These are phyloP conservation scores for Cryptococcus sp. DNA, from an alignment of 1,284 basidiomycete species.

Conservation along the genomic window DNA sequence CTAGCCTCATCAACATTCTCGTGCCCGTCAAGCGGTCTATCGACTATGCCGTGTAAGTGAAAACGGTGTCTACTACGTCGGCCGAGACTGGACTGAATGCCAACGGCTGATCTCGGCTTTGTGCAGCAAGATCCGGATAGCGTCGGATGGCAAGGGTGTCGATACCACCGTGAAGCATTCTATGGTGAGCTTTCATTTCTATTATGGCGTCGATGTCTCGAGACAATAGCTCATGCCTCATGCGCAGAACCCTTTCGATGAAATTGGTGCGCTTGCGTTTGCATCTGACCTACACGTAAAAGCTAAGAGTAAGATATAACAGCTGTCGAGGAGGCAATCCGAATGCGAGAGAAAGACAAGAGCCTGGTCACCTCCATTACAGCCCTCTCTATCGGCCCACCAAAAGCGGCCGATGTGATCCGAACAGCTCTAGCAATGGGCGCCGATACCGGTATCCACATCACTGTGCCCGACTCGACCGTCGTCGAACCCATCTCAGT, in stretches of 20 bases:
- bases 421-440: slow-evolving; percentile 98
- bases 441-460: slow-evolving; percentile 88
- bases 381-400: slow-evolving; percentile 86
- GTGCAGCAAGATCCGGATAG: slow-evolving; percentile 92
- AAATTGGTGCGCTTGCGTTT: slow-evolving; percentile 70
- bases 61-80: not conserved
- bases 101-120: slow-evolving; percentile 44
- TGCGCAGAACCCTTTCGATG: slow-evolving; percentile 87
- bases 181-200: slow-evolving; percentile 65
- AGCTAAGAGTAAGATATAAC: slow-evolving; percentile 5
- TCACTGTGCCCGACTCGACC: slow-evolving; percentile 83
- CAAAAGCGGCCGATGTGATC: slow-evolving; percentile 86
- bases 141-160: slow-evolving; percentile 84
- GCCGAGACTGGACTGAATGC: slow-evolving; percentile 1
- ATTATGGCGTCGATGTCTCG: not conserved
- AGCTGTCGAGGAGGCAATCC: slow-evolving; percentile 98
- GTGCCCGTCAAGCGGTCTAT: slow-evolving; percentile 85
- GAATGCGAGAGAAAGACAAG: slow-evolving; percentile 75
- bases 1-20: slow-evolving; percentile 77
- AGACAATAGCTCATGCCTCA: slow-evolving; percentile 1
- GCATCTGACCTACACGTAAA: not conserved
- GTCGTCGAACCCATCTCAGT: slow-evolving; percentile 58
- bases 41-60: slow-evolving; percentile 47
- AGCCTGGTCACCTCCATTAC: slow-evolving; percentile 80
- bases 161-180: slow-evolving; percentile 96